These are phyloP conservation scores for Magnaporthales sp. DNA, from an alignment of 2,329 filamentous ascomycete species.

Conservation along the genomic window DNA sequence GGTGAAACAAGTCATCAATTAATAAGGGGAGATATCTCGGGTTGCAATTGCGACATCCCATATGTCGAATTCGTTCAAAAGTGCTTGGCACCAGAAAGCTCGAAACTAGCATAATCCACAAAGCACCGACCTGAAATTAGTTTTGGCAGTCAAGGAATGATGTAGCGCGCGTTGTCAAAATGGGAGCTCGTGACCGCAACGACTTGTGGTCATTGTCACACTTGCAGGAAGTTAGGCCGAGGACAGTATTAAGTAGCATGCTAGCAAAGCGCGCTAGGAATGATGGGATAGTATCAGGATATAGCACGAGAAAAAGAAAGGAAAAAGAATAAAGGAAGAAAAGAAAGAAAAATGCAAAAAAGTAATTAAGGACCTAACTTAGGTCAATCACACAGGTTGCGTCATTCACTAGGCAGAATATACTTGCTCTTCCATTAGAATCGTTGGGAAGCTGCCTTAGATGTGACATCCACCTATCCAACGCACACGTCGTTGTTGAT, in stretches of 20 bases:
- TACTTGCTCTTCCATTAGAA: not conserved
- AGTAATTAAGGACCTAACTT: not conserved
- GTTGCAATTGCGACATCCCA: not conserved
- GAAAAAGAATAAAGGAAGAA: not conserved
- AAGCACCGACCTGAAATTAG: not conserved
- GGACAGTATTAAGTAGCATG: not conserved
- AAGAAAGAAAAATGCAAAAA: not conserved
- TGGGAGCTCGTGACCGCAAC: not conserved
- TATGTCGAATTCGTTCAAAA: not conserved
- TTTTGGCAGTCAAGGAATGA: not conserved
- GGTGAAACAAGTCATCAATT: not conserved
- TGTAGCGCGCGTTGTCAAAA: not conserved
- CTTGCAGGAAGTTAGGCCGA: not conserved
- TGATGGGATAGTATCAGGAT: not conserved
- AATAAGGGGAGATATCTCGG: not conserved
- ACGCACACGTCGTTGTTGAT: not conserved
- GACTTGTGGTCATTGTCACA: not conserved
- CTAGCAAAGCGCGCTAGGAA: not conserved
- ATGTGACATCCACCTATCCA: not conserved
- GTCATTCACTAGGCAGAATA: not conserved
- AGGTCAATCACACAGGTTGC: not conserved
- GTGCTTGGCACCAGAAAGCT: not conserved
- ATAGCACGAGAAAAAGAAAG: not conserved
- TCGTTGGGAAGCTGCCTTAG: not conserved
- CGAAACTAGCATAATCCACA: too few species aligned